A percentile compares a stretch with the other conserved stretches of the same genome.
phyloP scores from a whole-genome alignment of 148 eudicot genomes.

The Chenopodium formosanum region DNA sequence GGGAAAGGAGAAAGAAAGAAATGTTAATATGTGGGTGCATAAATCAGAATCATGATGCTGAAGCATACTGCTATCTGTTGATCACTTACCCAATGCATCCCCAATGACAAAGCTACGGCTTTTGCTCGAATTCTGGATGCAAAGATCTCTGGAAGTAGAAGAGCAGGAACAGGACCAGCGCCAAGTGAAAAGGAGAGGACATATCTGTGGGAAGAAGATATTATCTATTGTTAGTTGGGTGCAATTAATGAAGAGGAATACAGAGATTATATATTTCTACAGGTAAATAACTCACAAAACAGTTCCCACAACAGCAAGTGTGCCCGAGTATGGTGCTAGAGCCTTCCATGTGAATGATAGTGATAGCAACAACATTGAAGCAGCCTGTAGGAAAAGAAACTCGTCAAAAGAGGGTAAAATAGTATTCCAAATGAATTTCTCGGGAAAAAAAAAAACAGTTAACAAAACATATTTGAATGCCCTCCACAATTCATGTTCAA shows the following conservation, averaged over 20 bases:
- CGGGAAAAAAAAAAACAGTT: background rate
- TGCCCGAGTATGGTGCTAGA: constrained; percentile 91
- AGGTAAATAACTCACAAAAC: constrained; percentile 65
- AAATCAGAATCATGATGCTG: background rate
- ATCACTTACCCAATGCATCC: constrained; percentile 93
- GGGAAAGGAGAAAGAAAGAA: background rate
- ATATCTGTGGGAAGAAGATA: constrained; percentile 45
- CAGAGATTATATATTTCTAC: background rate
- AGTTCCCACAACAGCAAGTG: constrained; percentile 88
- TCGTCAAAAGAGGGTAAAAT: background rate
- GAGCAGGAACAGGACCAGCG: constrained; percentile 98
- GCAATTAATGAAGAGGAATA: background rate
- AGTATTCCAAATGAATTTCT: background rate
- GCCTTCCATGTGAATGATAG: constrained; percentile 75
- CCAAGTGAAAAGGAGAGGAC: constrained; percentile 95
- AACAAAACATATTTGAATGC: background rate
- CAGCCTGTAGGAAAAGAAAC: constrained; percentile 50
- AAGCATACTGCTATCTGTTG: background rate
- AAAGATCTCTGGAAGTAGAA: constrained; percentile 93
- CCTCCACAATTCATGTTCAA: background rate
- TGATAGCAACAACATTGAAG: constrained; percentile 90
- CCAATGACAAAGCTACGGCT: constrained; percentile 93
- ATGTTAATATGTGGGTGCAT: background rate
- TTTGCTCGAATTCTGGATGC: constrained; percentile 98
- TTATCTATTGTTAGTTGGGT: background rate